Base-by-base conservation (phyloP, 352 stramenopile genomes). In the Globisporangium splendens region DNA sequence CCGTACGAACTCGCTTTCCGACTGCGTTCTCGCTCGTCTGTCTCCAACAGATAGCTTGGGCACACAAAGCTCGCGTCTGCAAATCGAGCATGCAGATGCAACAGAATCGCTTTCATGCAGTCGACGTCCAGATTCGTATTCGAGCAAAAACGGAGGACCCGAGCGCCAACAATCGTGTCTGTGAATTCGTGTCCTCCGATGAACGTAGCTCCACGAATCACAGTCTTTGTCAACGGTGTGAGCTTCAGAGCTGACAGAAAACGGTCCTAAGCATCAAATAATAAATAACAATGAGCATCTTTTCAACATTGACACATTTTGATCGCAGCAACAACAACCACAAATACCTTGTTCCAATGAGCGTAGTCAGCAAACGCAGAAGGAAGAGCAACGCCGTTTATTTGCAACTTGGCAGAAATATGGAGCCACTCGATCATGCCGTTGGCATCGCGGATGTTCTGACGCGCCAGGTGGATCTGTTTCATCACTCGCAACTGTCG, bases 401-500 rank as follows among this genome's bases (percentile, higher is more conserved):
- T 8, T 35, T 35, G 28, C 8, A 56, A 33, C 2, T 47, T 47
- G 13, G 21, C 39, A 17, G 35, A 31, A 20, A 20, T 35, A 14
- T 10, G 24, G 12, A 56, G 15, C 50, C 50, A 56, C 15, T 47
- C 35, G 20, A 56, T 31, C 10, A 28, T 22, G 4, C 7, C 47
- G 5, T 21, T 35, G 33, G 24, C 1, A 8, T 3, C 20, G 15
- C 14, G 46, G 8, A 33, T 47, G 14, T 21, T 56, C 18, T 46
- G 50, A 11, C 50, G 50, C 18, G 50, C 35, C 14, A 56, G 39
- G 18, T 56, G 46, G 13, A 56, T 38, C 50, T 39, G 50, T 39
- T 46, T 56, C 50, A 56, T 56, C 18, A 28, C 18, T 22, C 44
- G 35, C 18, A 56, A 33, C 50, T 56, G 50, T 11, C 35, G 50